These are phyloP conservation scores for Penicillium ucsense DNA, from an alignment of 495 filamentous ascomycete genomes.

Conservation along the genomic window DNA sequence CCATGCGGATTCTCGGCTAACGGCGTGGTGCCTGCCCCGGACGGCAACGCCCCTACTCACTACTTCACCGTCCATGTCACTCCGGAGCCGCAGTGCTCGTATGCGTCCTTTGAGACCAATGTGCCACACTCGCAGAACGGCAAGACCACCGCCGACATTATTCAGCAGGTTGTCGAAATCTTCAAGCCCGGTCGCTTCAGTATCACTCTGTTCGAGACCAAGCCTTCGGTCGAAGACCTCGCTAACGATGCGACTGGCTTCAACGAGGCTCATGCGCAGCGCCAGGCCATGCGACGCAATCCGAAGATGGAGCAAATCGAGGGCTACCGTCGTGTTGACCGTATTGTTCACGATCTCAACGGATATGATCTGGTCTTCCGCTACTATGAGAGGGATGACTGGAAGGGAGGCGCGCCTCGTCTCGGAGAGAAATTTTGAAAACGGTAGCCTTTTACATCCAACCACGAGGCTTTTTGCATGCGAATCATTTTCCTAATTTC, in stretches of 20 bases:
- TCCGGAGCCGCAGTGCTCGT: slow-evolving; percentile 95
- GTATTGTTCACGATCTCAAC: slow-evolving; percentile 94
- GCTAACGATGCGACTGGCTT: slow-evolving; percentile 26
- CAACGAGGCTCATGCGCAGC: slow-evolving; percentile 38
- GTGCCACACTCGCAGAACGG: slow-evolving; percentile 86
- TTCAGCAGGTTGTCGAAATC: slow-evolving; percentile 88
- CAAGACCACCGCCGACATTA: slow-evolving; percentile 77
- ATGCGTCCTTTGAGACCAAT: slow-evolving; percentile 98
- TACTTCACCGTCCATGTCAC: slow-evolving; percentile 99
- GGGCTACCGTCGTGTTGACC: slow-evolving; percentile 85
- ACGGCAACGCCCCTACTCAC: slow-evolving; percentile 56
- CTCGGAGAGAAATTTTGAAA: slow-evolving; percentile 52
- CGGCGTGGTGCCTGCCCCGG: slow-evolving; percentile 80
- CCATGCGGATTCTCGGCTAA: slow-evolving; percentile 99
- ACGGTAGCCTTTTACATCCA: background rate
- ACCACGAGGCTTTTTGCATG: background rate
- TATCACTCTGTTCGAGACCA: slow-evolving; percentile 93
- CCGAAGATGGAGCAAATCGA: slow-evolving; percentile 71
- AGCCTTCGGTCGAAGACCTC: slow-evolving; percentile 40
- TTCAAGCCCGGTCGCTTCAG: slow-evolving; percentile 96
- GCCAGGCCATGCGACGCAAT: slow-evolving; percentile 39
- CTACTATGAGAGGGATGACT: slow-evolving; percentile 89
- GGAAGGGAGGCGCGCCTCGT: slow-evolving; percentile 69
- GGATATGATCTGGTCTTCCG: slow-evolving; percentile 96
- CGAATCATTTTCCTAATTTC: too few species aligned